A percentile compares a stretch with the other conserved stretches of the same genome.
phyloP scores from a whole-genome alignment of 1,284 basidiomycete genomes.

The Melampsora abietis-canadensis region DNA sequence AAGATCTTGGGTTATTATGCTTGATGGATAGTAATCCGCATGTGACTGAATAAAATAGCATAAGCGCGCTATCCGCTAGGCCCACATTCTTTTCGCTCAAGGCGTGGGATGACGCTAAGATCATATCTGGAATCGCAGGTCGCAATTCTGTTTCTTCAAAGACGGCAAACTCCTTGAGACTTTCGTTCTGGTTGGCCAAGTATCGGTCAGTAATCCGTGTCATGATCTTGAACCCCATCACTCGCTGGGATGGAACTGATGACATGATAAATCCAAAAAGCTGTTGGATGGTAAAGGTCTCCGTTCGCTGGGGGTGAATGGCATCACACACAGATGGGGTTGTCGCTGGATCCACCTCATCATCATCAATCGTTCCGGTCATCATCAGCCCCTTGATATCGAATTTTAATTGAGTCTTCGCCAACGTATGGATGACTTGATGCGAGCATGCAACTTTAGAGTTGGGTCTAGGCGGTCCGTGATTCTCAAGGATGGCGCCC shows the following conservation, averaged over 20 bases:
- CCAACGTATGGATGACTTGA: neutral
- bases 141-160: constrained; percentile 11
- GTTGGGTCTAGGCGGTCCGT: neutral
- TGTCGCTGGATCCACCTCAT: neutral
- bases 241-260: constrained; percentile 35
- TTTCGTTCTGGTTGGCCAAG: constrained; percentile 6
- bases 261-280: constrained; percentile 36
- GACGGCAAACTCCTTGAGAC: neutral
- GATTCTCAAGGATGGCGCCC: neutral
- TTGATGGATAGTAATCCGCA: neutral
- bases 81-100: constrained; percentile 34
- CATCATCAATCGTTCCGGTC: neutral
- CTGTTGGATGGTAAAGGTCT: constrained; percentile 18
- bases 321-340: neutral
- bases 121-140: constrained; percentile 17
- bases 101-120: constrained; percentile 30
- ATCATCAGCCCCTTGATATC: neutral
- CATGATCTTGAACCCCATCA: constrained; percentile 39
- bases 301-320: constrained; percentile 25
- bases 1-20: constrained; percentile 13
- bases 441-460: neutral
- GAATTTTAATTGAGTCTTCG: neutral
- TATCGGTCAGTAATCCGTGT: constrained; percentile 31
- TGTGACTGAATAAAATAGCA: constrained; percentile 21
- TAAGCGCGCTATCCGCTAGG: constrained; percentile 19